phyloP scores from a whole-genome alignment of 73 alveolate genomes.

The Tetrahymena borealis region DNA sequence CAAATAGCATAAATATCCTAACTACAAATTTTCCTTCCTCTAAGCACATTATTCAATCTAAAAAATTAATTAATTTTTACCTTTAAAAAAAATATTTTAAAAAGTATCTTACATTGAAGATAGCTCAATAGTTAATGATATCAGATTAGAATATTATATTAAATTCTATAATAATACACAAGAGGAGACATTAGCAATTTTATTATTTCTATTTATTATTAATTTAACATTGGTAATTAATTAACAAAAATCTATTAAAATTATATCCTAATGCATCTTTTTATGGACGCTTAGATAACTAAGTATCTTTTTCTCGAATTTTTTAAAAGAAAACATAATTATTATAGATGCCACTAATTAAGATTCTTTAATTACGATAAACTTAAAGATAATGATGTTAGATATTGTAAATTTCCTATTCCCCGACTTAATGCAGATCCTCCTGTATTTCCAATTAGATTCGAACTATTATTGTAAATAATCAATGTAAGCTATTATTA shows the following conservation, averaged over 20 bases:
- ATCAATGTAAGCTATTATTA: background rate
- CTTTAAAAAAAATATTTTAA: background rate
- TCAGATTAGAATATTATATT: background rate
- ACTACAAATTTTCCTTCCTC: background rate
- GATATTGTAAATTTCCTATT: background rate
- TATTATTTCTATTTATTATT: background rate
- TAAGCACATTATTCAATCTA: background rate
- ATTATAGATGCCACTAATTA: too few species aligned
- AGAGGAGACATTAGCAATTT: background rate
- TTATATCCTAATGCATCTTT: too few species aligned
- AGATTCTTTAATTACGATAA: background rate
- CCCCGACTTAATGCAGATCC: background rate
- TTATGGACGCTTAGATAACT: too few species aligned
- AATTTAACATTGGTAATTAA: background rate
- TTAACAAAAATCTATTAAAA: too few species aligned
- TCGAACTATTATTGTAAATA: background rate
- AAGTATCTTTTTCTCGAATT: too few species aligned
- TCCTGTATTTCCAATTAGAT: background rate
- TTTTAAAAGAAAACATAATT: too few species aligned
- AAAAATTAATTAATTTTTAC: background rate
- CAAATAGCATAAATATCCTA: background rate
- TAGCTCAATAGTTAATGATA: background rate
- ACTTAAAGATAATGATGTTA: background rate
- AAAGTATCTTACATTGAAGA: background rate
- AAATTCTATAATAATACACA: background rate